These are phyloP conservation scores for Arthrobotrys sinensis DNA, from an alignment of 2,329 filamentous ascomycete species.

Conservation along the genomic window DNA sequence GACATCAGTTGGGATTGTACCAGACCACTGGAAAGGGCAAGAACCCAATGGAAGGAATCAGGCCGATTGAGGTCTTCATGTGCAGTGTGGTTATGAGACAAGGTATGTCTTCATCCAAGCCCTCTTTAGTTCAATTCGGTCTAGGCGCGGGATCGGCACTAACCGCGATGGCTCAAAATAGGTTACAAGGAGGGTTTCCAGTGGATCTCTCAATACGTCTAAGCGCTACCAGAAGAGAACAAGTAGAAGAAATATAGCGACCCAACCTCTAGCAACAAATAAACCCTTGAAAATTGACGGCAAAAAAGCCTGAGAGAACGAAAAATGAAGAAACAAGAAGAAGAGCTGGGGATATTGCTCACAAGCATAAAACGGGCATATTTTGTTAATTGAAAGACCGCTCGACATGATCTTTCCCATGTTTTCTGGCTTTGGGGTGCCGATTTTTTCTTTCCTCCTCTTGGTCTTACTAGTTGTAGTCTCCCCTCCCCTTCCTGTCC, in stretches of 20 bases:
- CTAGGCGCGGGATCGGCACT: slow-evolving; percentile 16
- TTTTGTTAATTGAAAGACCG: slow-evolving; percentile 29
- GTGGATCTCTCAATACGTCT: slow-evolving; percentile 94
- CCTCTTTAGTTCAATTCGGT: slow-evolving; percentile 51
- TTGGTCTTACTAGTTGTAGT: slow-evolving; percentile 21
- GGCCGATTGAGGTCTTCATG: slow-evolving; percentile 98
- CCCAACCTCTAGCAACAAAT: background rate
- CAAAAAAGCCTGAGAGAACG: slow-evolving; percentile 23
- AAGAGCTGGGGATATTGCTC: slow-evolving; percentile 21
- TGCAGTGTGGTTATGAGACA: slow-evolving; percentile 99
- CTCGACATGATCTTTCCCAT: slow-evolving; percentile 36
- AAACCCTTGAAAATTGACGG: slow-evolving; percentile 1
- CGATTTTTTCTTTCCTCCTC: slow-evolving; percentile 28
- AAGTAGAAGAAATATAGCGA: slow-evolving; percentile 10
- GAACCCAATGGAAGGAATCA: slow-evolving; percentile 89
- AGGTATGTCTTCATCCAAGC: slow-evolving; percentile 71
- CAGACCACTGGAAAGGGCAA: slow-evolving; percentile 98
- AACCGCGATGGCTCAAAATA: slow-evolving; percentile 65
- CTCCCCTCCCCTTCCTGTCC: slow-evolving; percentile 19
- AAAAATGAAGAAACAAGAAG: slow-evolving; percentile 16
- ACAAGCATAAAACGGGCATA: slow-evolving; percentile 23
- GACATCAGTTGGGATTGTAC: slow-evolving; percentile 91
- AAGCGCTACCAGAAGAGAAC: slow-evolving; percentile 66
- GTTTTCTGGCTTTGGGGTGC: slow-evolving; percentile 27
- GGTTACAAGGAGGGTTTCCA: slow-evolving; percentile 90